phyloP scores from a whole-genome alignment of 768 basidiomycete species.

The Russula sp. region DNA sequence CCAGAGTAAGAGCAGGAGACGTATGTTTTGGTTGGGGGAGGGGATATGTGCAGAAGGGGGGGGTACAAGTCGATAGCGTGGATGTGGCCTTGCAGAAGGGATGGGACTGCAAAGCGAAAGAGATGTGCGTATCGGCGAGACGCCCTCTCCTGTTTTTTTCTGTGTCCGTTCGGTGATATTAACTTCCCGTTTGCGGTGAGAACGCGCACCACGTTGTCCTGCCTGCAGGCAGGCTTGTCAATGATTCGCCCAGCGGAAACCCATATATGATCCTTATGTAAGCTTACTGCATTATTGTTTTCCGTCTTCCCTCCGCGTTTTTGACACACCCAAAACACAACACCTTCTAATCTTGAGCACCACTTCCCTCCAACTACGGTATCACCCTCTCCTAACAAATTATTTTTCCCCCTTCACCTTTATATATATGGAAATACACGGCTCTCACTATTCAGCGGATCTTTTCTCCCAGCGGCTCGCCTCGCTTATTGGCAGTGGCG shows the following conservation, averaged over 20 bases:
- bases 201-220: constrained; percentile 60
- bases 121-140: constrained; percentile 34
- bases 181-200: constrained; percentile 35
- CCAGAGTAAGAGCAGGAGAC: constrained; percentile 21
- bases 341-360: constrained; percentile 4
- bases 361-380: neutral
- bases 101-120: constrained; percentile 38
- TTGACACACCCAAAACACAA: constrained; percentile 16
- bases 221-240: constrained; percentile 63
- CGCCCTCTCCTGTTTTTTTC: constrained; percentile 18
- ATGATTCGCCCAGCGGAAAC: constrained; percentile 29
- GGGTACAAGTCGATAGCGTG: constrained; percentile 8
- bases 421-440: neutral
- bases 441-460: neutral
- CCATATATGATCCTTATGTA: constrained; percentile 36
- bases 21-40: constrained; percentile 2
- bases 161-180: constrained; percentile 20
- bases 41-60: neutral
- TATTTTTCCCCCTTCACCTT: neutral
- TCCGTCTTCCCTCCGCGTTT: constrained; percentile 16
- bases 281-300: constrained; percentile 21
- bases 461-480: neutral
- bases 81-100: constrained; percentile 22
- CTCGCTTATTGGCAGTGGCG: constrained; percentile 1
- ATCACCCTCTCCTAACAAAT: constrained; percentile 2